Percentiles rank a stretch among this genome's conserved stretches.
Evolutionary conservation across 257 asterid species (phyloP).

Genomic region (Penstemon davidsonii): DNA sequence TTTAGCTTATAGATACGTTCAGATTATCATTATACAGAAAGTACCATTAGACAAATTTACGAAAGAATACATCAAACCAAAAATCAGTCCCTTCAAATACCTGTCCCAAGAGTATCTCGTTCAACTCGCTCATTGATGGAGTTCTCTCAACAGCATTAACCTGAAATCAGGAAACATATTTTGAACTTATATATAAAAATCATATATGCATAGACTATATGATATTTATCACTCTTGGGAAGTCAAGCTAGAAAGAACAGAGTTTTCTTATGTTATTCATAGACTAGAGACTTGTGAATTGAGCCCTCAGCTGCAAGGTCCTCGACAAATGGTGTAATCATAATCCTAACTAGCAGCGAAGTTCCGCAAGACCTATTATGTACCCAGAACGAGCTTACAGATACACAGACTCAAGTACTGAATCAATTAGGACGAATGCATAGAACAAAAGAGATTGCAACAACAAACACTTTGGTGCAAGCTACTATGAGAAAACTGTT

Average conservation of each 20-base stretch:
- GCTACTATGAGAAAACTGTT: slow-evolving; percentile 14
- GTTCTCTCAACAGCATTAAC: slow-evolving; percentile 96
- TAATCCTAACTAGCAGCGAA: slow-evolving; percentile 5
- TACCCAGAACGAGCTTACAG: slow-evolving; percentile 9
- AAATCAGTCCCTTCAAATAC: slow-evolving; percentile 43
- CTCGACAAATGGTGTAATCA: slow-evolving; percentile 4
- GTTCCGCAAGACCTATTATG: slow-evolving; percentile 1
- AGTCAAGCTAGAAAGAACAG: slow-evolving; percentile 1
- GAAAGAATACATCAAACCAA: slow-evolving; percentile 15
- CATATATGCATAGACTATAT: slow-evolving; percentile 8
- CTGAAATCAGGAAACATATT: slow-evolving; percentile 45
- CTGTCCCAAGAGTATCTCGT: slow-evolving; percentile 95
- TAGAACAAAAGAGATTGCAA: not conserved
- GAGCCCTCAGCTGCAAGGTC: slow-evolving; percentile 12
- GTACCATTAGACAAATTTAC: not conserved
- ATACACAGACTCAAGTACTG: not conserved
- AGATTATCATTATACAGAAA: slow-evolving; percentile 1
- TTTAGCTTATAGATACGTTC: not conserved
- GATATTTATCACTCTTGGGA: slow-evolving; percentile 16
- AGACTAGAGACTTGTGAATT: slow-evolving; percentile 11
- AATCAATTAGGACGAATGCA: not conserved
- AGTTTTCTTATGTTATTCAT: not conserved
- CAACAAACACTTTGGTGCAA: slow-evolving; percentile 4
- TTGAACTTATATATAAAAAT: slow-evolving; percentile 10
- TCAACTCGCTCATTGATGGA: slow-evolving; percentile 99